Conservation (phyloP, 2,329 filamentous ascomycete species). For the Beauveria pseudobassiana region DNA sequence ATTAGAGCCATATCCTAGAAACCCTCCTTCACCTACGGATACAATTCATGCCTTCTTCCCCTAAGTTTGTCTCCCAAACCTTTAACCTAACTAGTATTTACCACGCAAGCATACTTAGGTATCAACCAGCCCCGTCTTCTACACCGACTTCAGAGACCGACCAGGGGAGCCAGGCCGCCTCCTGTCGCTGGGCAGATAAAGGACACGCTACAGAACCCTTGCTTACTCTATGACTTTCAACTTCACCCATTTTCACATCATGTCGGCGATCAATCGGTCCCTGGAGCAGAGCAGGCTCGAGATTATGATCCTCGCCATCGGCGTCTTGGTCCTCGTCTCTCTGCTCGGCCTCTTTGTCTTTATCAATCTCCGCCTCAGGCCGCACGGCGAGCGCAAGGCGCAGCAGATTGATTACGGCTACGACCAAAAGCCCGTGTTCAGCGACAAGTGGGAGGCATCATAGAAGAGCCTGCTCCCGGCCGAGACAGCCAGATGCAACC, state of each 20-base stretch:
- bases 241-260: background rate
- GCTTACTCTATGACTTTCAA: background rate
- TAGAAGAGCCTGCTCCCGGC: conserved; percentile 7
- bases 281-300: conserved; percentile 25
- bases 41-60: background rate
- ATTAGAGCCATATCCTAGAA: background rate
- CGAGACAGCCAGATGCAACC: background rate
- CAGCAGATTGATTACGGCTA: conserved; percentile 14
- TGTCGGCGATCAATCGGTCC: conserved; percentile 16
- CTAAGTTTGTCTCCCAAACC: conserved; percentile 1
- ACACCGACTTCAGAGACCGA: conserved; percentile 10
- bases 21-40: background rate
- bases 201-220: background rate
- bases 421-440: conserved; percentile 15
- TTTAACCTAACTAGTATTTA: conserved; percentile 1
- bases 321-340: conserved; percentile 25
- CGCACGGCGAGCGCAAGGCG: conserved; percentile 7
- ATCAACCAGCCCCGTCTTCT: conserved; percentile 8
- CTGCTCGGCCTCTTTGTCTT: conserved; percentile 26
- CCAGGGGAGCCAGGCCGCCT: background rate
- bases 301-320: conserved; percentile 26
- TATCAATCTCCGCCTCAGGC: conserved; percentile 19
- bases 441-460: conserved; percentile 17
- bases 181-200: background rate
- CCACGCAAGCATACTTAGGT: conserved; percentile 6